phyloP scores from a whole-genome alignment of 2,329 filamentous ascomycete genomes.

The Talaromyces sp. region DNA sequence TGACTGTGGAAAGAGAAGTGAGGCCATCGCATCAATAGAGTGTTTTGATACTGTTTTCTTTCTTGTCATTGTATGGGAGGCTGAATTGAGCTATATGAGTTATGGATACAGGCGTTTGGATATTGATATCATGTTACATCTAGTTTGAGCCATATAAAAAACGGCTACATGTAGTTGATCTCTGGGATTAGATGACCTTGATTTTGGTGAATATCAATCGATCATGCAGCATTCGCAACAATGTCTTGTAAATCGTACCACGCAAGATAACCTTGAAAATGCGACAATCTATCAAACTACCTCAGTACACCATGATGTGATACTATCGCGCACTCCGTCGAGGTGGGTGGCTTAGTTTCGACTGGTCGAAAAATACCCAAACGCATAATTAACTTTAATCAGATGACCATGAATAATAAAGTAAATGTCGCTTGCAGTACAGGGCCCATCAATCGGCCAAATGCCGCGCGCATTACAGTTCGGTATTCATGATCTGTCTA shows the following conservation, averaged over 20 bases:
- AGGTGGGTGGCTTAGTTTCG: not conserved
- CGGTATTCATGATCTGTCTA: not conserved
- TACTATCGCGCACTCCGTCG: not conserved
- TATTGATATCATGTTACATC: not conserved
- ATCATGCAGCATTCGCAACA: not conserved
- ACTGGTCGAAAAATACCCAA: not conserved
- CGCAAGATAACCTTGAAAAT: too few relatives aligned
- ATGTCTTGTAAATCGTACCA: not conserved
- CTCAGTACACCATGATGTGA: not conserved
- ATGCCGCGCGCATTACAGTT: not conserved
- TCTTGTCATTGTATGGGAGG: not conserved
- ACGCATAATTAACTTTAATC: not conserved
- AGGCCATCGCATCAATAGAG: constrained; percentile 16
- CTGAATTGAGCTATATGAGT: not conserved
- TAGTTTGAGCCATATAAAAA: not conserved
- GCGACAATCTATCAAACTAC: not conserved
- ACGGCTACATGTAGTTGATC: not conserved
- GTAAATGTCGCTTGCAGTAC: not conserved
- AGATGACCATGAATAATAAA: not conserved
- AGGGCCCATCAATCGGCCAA: not conserved
- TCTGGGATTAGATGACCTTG: not conserved
- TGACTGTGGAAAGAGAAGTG: constrained; percentile 23
- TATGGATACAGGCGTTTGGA: constrained; percentile 3
- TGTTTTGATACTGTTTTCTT: not conserved
- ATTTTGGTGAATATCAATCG: not conserved